These are phyloP conservation scores for Chalara sp. DNA, from an alignment of 2,329 filamentous ascomycete genomes.

Conservation along the genomic window DNA sequence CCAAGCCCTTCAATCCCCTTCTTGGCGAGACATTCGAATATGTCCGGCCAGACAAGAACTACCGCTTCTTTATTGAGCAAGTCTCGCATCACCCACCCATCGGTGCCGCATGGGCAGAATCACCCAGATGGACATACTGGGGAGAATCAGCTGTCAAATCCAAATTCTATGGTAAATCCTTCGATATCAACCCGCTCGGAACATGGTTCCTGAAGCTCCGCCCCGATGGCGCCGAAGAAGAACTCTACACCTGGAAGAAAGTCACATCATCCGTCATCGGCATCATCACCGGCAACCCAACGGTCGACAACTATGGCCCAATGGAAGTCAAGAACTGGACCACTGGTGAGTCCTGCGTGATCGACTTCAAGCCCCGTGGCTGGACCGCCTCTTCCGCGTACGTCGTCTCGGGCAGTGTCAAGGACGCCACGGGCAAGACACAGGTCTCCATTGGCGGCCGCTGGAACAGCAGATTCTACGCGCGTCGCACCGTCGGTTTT, in stretches of 20 bases:
- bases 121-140: slow-evolving; percentile 93
- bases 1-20: slow-evolving; percentile 96
- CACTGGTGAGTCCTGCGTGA: slow-evolving; percentile 79
- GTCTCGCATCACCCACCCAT: slow-evolving; percentile 96
- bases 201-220: slow-evolving; percentile 93
- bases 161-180: slow-evolving; percentile 96
- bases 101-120: slow-evolving; percentile 88
- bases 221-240: slow-evolving; percentile 69
- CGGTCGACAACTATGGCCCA: slow-evolving; percentile 93
- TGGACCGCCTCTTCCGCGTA: slow-evolving; percentile 95
- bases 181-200: slow-evolving; percentile 91
- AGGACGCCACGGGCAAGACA: slow-evolving; percentile 72
- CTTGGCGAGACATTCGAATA: slow-evolving; percentile 97
- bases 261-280: slow-evolving; percentile 96
- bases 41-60: slow-evolving; percentile 89
- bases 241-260: slow-evolving; percentile 98
- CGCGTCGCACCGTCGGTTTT: slow-evolving; percentile 83
- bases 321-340: slow-evolving; percentile 99
- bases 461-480: slow-evolving; percentile 97
- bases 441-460: slow-evolving; percentile 86
- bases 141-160: slow-evolving; percentile 93
- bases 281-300: slow-evolving; percentile 93
- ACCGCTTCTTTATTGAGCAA: slow-evolving; percentile 97
- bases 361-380: slow-evolving; percentile 92
- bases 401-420: slow-evolving; percentile 78